phyloP scores from a whole-genome alignment of 2,329 filamentous ascomycete genomes.

The Pyrenophora teres region DNA sequence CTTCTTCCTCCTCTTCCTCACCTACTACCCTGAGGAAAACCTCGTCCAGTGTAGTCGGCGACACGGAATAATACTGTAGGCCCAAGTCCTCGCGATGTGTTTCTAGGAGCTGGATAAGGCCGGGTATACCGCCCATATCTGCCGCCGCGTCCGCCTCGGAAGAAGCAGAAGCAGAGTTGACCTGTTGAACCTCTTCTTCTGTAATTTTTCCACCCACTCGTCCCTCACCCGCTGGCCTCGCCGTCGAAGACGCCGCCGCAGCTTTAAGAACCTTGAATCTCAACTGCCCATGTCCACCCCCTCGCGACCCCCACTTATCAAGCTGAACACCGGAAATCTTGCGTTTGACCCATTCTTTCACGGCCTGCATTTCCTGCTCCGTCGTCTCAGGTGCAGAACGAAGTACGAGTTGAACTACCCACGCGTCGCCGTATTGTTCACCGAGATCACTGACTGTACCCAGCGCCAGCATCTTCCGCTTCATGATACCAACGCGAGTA shows the following conservation, averaged over 20 bases:
- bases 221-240: constrained; percentile 23
- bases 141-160: not conserved
- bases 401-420: constrained; percentile 82
- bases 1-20: constrained; percentile 64
- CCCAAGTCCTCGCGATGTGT: constrained; percentile 69
- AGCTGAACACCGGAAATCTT: constrained; percentile 69
- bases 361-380: constrained; percentile 66
- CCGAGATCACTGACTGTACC: constrained; percentile 76
- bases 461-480: constrained; percentile 80
- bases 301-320: constrained; percentile 62
- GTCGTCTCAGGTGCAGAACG: constrained; percentile 73
- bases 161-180: constrained; percentile 17
- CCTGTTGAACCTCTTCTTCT: constrained; percentile 28
- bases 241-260: constrained; percentile 31
- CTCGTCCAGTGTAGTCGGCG: constrained; percentile 84
- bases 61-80: constrained; percentile 85
- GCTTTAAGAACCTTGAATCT: constrained; percentile 75
- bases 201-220: constrained; percentile 15
- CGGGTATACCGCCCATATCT: constrained; percentile 61
- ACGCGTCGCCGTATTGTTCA: constrained; percentile 73
- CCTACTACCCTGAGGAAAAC: constrained; percentile 87
- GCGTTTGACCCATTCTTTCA: constrained; percentile 68
- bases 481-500: constrained; percentile 82
- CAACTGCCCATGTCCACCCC: constrained; percentile 80
- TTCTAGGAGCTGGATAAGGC: constrained; percentile 74